These are phyloP conservation scores for Lentinula sp. DNA, from an alignment of 768 basidiomycete species.

Conservation along the genomic window DNA sequence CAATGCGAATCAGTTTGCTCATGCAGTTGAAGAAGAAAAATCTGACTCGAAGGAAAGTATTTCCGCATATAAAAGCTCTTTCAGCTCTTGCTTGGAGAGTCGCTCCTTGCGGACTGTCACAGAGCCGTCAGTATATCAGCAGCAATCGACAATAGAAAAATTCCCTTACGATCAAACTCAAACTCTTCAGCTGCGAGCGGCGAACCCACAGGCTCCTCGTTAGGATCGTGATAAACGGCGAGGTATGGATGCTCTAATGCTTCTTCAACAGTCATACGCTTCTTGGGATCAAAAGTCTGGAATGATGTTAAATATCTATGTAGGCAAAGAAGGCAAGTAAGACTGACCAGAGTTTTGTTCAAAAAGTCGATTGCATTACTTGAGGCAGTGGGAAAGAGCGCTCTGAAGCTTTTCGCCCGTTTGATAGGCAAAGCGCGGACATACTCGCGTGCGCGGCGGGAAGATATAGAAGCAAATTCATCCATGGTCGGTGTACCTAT, in stretches of 20 bases:
- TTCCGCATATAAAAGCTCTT: slow-evolving; percentile 90
- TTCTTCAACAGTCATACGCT: slow-evolving; percentile 90
- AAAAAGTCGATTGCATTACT: slow-evolving; percentile 66
- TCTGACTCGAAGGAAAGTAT: slow-evolving; percentile 82
- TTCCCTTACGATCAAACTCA: slow-evolving; percentile 82
- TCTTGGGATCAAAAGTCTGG: slow-evolving; percentile 98
- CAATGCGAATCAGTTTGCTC: not conserved
- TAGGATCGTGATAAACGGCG: slow-evolving; percentile 93
- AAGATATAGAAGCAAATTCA: slow-evolving; percentile 98
- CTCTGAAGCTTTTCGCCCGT: slow-evolving; percentile 76
- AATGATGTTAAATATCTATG: too few species aligned
- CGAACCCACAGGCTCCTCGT: slow-evolving; percentile 92
- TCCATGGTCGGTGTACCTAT: slow-evolving; percentile 81
- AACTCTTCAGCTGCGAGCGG: slow-evolving; percentile 97
- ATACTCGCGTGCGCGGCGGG: slow-evolving; percentile 88
- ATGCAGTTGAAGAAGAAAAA: not conserved
- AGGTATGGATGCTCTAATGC: slow-evolving; percentile 94
- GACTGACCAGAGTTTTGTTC: slow-evolving; percentile 72
- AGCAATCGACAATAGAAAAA: not conserved
- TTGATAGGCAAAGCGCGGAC: slow-evolving; percentile 92
- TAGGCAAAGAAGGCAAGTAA: slow-evolving; percentile 25
- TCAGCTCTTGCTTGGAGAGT: slow-evolving; percentile 91
- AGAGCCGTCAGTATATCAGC: slow-evolving; percentile 3
- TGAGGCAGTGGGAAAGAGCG: slow-evolving; percentile 88
- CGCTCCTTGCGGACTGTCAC: slow-evolving; percentile 86